Evolutionary conservation across 257 asterid species (phyloP), one percentile per base, ranked within the genome.

Genomic region (Ehretia macrophylla): DNA sequence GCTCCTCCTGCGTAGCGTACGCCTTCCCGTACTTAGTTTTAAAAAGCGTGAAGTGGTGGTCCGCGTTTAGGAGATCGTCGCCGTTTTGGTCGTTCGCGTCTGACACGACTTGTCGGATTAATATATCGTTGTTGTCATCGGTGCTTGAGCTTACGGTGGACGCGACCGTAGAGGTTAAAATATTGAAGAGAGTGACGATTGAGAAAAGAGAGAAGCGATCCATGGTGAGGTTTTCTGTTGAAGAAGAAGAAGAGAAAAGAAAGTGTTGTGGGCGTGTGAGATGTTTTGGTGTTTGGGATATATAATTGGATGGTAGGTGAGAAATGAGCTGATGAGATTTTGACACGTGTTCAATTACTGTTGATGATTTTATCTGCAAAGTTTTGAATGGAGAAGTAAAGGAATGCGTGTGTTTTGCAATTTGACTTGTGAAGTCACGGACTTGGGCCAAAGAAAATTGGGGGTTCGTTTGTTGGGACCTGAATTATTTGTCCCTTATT

Each of bases 71-170:
- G 19, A 86, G 48, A 19, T 73, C 75, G 17, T 77, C 85, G 19
- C 60, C 85, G 49, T 71, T 77, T 14, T 81, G 83, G 53, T n/a
- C 79, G 14, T 56, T 46, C 17, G 82, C 73, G 27, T 81, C 94
- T 38, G 94, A 67, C 13, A 86, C 88, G 55, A 90, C 96, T 51
- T 90, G 97, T 14, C 81, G 85, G 74, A 87, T 85, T 49, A 87
- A 38, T 14, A 81, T 82, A 67, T 85, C 96, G 18, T 77, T 81
- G 75, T 8, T 18, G 56, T 57, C 17, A 12, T 17, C 8, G 5
- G 16, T 18, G 8, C 20, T 27, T 39, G 65, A 11, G 46, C 56
- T 46, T 0, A n/a, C 63, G 14, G 74, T 8, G 38, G 77, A 66
- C 1, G 69, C 75, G 8, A 64, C 55, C 0, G 72, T 71, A 16